A percentile compares a stretch with the other conserved stretches of the same genome.
Evolutionary conservation across 192 early-diverging fungal species (phyloP).

Genomic region (Bifiguratus adelaidae): DNA sequence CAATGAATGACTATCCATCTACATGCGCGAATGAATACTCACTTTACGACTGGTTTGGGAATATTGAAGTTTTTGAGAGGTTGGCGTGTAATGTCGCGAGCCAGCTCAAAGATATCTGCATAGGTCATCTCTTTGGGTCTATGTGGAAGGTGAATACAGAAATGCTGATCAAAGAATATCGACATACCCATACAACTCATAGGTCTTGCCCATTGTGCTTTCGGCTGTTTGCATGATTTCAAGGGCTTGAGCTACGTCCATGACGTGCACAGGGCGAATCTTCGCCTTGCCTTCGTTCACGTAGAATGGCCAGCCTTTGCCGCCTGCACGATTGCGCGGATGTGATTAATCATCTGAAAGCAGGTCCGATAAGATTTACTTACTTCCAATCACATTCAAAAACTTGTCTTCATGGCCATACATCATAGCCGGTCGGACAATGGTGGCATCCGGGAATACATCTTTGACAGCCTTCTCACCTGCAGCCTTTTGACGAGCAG

Average conservation of each 20-base stretch:
- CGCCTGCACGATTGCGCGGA: constrained; percentile 5
- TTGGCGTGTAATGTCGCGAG: constrained; percentile 43
- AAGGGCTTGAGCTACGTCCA: constrained; percentile 83
- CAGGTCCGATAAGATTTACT: no score
- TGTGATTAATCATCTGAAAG: no score
- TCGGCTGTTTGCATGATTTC: constrained; percentile 63
- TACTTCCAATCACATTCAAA: constrained; percentile 77
- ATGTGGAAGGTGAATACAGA: neutral
- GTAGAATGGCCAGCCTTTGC: constrained; percentile 41
- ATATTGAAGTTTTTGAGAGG: constrained; percentile 33
- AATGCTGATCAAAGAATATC: neutral
- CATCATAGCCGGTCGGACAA: constrained; percentile 84
- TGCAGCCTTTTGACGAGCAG: constrained; percentile 56
- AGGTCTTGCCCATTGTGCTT: constrained; percentile 69
- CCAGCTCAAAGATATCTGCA: constrained; percentile 60
- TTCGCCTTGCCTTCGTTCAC: constrained; percentile 58
- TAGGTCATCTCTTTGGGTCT: constrained; percentile 68
- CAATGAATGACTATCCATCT: neutral
- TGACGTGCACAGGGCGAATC: constrained; percentile 61
- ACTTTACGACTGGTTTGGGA: constrained; percentile 65
- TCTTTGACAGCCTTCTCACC: constrained; percentile 85
- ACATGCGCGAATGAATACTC: constrained; percentile 1
- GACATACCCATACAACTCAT: constrained; percentile 77
- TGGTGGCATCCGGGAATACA: constrained; percentile 86
- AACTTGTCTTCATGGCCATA: constrained; percentile 91